phyloP scores from a whole-genome alignment of 2,329 filamentous ascomycete species.

The Penicillium olsonii region DNA sequence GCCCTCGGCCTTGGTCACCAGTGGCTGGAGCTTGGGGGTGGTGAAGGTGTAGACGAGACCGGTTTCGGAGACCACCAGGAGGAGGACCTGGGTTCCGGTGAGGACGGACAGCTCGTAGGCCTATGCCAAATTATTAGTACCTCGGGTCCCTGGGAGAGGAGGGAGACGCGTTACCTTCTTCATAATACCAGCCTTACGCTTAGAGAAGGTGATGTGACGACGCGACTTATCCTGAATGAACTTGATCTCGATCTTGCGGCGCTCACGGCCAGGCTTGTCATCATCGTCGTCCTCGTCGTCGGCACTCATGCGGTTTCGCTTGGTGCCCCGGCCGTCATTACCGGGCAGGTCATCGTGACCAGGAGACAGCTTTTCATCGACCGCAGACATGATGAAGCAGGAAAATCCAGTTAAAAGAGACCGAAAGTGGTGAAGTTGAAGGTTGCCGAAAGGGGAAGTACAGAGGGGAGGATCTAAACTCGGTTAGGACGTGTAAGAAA shows the following conservation, averaged over 20 bases:
- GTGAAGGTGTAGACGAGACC: conserved; percentile 98
- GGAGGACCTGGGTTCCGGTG: conserved; percentile 93
- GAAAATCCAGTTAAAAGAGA: conserved; percentile 10
- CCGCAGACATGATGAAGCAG: conserved; percentile 70
- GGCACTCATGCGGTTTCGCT: conserved; percentile 77
- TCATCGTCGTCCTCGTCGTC: conserved; percentile 98
- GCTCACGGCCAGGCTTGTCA: conserved; percentile 95
- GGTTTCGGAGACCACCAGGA: conserved; percentile 95
- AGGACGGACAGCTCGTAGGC: conserved; percentile 97
- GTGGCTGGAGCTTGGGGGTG: conserved; percentile 94
- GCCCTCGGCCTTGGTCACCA: conserved; percentile 97
- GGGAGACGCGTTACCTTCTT: conserved; percentile 80
- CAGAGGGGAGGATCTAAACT: conserved; percentile 43
- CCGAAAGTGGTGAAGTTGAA: conserved; percentile 15
- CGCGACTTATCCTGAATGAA: conserved; percentile 99
- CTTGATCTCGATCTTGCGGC: conserved; percentile 99
- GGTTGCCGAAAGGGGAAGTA: conserved; percentile 48
- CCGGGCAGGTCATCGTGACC: conserved; percentile 72
- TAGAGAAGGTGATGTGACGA: conserved; percentile 98
- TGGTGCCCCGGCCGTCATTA: conserved; percentile 77
- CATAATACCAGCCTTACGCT: conserved; percentile 99
- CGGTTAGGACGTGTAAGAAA: conserved; percentile 23
- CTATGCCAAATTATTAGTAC: conserved; percentile 50
- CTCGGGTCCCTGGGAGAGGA: conserved; percentile 32
- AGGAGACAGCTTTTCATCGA: conserved; percentile 72